Conservation (phyloP, 1,139 yeast genomes). For the Lodderomyces pseudojiufengensis region DNA sequence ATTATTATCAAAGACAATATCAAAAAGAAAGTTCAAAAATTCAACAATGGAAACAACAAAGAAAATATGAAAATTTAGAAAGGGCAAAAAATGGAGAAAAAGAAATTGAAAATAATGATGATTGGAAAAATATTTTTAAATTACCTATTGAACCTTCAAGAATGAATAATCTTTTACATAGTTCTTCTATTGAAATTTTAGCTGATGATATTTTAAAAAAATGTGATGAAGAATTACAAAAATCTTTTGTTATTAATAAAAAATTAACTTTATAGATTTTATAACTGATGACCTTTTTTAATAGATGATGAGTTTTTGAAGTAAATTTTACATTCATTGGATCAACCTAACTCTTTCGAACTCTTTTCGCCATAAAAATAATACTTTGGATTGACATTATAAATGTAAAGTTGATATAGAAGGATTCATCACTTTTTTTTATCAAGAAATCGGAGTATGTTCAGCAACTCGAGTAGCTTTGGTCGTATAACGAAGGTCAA, state of each 20-base stretch:
- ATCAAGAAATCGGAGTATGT: too few relatives aligned
- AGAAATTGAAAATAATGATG: conserved; percentile 49
- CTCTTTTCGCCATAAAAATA: too few relatives aligned
- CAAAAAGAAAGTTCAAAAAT: conserved; percentile 70
- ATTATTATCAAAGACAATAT: conserved; percentile 76
- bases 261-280: conserved; percentile 24
- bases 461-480: too few relatives aligned
- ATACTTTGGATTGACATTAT: too few relatives aligned
- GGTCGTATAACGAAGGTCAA: too few relatives aligned
- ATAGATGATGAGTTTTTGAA: too few relatives aligned
- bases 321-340: too few relatives aligned
- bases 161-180: conserved; percentile 65
- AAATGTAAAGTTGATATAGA: too few relatives aligned
- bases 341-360: too few relatives aligned
- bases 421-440: too few relatives aligned
- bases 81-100: conserved; percentile 57
- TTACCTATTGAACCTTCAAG: conserved; percentile 77
- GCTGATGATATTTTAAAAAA: conserved; percentile 64
- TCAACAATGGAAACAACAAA: conserved; percentile 70
- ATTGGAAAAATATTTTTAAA: conserved; percentile 65
- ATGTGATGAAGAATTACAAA: conserved; percentile 60
- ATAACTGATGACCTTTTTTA: too few relatives aligned
- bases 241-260: conserved; percentile 56
- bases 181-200: conserved; percentile 66
- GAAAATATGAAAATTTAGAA: conserved; percentile 64